These are phyloP conservation scores for Linum tenue DNA, from an alignment of 345 rosid species.

Conservation along the genomic window DNA sequence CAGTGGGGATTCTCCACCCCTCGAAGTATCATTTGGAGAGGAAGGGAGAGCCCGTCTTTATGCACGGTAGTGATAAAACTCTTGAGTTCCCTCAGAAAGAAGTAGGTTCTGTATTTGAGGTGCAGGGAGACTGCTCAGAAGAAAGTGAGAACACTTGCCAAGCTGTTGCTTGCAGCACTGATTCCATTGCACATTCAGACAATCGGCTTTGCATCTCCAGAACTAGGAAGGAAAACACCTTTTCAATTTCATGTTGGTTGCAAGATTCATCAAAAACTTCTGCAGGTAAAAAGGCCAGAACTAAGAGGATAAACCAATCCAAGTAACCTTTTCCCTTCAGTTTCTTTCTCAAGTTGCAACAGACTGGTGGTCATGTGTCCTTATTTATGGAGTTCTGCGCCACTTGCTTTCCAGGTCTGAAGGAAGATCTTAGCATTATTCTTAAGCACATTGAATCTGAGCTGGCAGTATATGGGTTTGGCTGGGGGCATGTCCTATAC, in stretches of 20 bases:
- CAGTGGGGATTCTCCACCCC: slow-evolving; percentile 89
- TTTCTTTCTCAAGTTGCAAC: slow-evolving; percentile 2
- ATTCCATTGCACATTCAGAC: slow-evolving; percentile 29
- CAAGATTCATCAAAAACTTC: slow-evolving; percentile 39
- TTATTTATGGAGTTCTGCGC: slow-evolving; percentile 1
- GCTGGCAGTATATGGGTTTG: slow-evolving; percentile 41
- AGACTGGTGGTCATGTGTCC: background rate
- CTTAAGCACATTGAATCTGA: slow-evolving; percentile 53
- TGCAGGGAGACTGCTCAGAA: slow-evolving; percentile 39
- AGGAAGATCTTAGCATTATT: slow-evolving; percentile 56
- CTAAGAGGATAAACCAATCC: slow-evolving; percentile 1
- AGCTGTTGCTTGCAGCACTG: slow-evolving; percentile 22
- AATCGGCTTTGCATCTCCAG: slow-evolving; percentile 38
- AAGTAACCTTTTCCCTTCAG: background rate
- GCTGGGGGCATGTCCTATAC: slow-evolving; percentile 79
- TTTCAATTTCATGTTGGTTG: slow-evolving; percentile 85
- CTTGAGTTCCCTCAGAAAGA: slow-evolving; percentile 23
- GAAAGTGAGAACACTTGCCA: slow-evolving; percentile 25
- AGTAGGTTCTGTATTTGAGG: slow-evolving; percentile 46
- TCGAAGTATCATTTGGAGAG: slow-evolving; percentile 60
- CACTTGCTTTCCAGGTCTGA: slow-evolving; percentile 39
- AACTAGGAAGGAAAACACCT: slow-evolving; percentile 40
- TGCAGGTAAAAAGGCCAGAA: slow-evolving; percentile 35
- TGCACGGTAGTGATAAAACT: slow-evolving; percentile 12
- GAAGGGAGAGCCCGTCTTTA: slow-evolving; percentile 30